A percentile compares a stretch with the other conserved stretches of the same genome.
phyloP scores from a whole-genome alignment of 768 basidiomycete genomes.

The Agrocybe praecox region DNA sequence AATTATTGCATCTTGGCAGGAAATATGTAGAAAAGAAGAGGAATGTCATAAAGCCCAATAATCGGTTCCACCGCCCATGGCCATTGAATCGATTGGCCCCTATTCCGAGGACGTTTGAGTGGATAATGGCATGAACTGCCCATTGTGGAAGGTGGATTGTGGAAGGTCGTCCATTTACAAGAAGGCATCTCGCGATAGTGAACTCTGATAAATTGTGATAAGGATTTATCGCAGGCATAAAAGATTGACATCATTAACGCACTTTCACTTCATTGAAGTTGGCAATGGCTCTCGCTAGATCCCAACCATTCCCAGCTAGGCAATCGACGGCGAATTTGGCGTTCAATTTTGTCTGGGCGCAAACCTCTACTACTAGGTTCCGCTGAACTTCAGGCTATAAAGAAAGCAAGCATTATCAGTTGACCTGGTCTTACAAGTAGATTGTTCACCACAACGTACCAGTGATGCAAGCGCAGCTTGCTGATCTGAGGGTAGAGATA shows the following conservation, averaged over 20 bases:
- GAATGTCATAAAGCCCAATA: neutral
- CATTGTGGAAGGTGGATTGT: neutral
- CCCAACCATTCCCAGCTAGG: constrained; percentile 83
- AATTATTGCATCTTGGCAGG: neutral
- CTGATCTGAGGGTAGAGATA: constrained; percentile 41
- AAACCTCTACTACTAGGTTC: constrained; percentile 67
- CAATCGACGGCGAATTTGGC: constrained; percentile 83
- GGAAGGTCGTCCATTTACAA: constrained; percentile 29
- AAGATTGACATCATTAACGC: constrained; percentile 23
- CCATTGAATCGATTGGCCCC: neutral
- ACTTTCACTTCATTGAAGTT: constrained; percentile 93
- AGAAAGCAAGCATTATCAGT: constrained; percentile 3
- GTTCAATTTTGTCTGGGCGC: constrained; percentile 77
- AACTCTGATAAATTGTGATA: constrained; percentile 34
- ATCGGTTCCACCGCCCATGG: neutral
- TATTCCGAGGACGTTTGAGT: neutral
- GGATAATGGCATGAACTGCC: neutral
- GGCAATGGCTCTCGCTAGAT: constrained; percentile 72
- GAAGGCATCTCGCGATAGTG: constrained; percentile 57
- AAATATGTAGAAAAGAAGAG: neutral
- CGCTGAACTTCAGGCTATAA: constrained; percentile 72
- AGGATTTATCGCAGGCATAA: constrained; percentile 11
- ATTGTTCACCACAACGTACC: constrained; percentile 43
- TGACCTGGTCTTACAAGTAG: neutral
- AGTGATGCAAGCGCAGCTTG: constrained; percentile 55